A percentile compares a stretch with the other conserved stretches of the same genome.
These are phyloP conservation scores for Xylaria sp. DNA, from an alignment of 2,329 filamentous ascomycete genomes.

Conservation along the genomic window DNA sequence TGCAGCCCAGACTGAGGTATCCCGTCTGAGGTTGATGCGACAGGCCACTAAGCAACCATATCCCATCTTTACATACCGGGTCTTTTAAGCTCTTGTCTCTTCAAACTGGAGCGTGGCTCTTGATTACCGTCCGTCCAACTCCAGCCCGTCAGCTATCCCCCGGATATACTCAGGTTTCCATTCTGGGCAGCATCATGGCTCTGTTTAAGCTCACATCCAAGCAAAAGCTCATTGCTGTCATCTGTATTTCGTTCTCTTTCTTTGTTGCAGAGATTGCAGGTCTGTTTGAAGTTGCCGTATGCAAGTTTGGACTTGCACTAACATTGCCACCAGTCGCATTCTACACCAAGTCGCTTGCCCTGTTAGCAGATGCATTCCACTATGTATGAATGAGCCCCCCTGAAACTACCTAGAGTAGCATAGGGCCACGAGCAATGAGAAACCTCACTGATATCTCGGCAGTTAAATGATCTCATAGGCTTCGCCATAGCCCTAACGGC, in stretches of 20 bases:
- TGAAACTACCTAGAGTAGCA: neutral
- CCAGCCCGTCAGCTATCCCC: neutral
- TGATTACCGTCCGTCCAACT: neutral
- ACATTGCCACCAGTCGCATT: conserved; percentile 46
- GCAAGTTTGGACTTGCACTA: conserved; percentile 3
- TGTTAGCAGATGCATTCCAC: conserved; percentile 83
- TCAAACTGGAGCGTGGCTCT: neutral
- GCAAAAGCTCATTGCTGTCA: conserved; percentile 60
- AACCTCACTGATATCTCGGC: conserved; percentile 27
- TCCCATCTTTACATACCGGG: no score
- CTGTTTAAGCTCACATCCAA: conserved; percentile 53
- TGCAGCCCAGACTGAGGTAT: conserved; percentile 4
- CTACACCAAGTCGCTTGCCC: conserved; percentile 74
- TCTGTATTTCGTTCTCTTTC: conserved; percentile 62
- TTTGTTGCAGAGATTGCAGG: conserved; percentile 64
- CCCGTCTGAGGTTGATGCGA: conserved; percentile 13
- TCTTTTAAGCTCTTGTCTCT: neutral
- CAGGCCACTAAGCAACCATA: neutral
- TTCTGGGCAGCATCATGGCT: conserved; percentile 48
- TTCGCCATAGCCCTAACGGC: conserved; percentile 75
- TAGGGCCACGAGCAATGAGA: neutral
- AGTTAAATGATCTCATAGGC: conserved; percentile 75
- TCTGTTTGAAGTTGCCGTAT: conserved; percentile 43
- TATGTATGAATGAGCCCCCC: conserved; percentile 62
- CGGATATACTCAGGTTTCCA: conserved; percentile 11